Evolutionary conservation across 768 basidiomycete genomes (phyloP).

Genomic region (Phylloporus sp.): DNA sequence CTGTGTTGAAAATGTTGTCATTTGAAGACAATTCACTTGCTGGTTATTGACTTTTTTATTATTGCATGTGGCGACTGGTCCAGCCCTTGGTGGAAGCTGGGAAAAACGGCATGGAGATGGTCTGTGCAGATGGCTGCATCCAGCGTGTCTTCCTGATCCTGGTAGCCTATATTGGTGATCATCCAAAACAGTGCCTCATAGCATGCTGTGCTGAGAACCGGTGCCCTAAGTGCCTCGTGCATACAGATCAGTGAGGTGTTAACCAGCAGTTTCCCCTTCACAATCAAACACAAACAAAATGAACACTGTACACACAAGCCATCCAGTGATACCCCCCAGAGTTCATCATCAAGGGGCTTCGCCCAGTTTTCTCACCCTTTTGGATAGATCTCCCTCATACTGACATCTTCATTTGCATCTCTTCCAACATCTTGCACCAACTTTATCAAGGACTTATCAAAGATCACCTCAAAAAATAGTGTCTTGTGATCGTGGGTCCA

Average conservation of each 20-base stretch:
- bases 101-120: background rate
- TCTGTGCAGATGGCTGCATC: background rate
- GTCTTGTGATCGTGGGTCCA: background rate
- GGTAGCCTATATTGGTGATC: background rate
- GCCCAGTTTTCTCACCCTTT: background rate
- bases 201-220: background rate
- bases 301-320: background rate
- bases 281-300: background rate
- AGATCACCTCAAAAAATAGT: conserved; percentile 1
- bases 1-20: background rate
- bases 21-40: background rate
- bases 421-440: background rate
- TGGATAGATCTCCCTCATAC: background rate
- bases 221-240: background rate
- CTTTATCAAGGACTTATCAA: background rate
- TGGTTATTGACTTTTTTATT: background rate
- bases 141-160: background rate
- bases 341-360: background rate
- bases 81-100: background rate
- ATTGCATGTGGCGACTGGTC: background rate
- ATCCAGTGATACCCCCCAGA: background rate
- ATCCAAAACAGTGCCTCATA: conserved; percentile 2
- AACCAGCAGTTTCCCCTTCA: background rate
- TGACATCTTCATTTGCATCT: background rate
- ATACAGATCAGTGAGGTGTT: background rate